A percentile compares a stretch with the other conserved stretches of the same genome.
phyloP scores from a whole-genome alignment of 306 rosid species.

The Comarum palustre region DNA sequence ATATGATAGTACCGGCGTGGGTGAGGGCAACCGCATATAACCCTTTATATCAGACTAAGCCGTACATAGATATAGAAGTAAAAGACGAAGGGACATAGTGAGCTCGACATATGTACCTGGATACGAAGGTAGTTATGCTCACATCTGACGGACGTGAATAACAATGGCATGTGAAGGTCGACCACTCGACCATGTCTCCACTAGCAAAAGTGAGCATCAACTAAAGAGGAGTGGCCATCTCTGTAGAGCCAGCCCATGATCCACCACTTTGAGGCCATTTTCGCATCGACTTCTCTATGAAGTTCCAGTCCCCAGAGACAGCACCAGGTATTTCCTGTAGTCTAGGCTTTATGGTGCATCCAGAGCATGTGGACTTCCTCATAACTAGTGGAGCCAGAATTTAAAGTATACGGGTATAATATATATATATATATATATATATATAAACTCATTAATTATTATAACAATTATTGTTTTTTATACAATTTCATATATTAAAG shows the following conservation, averaged over 20 bases:
- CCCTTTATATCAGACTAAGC: no score
- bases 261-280: conserved; percentile 21
- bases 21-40: no score
- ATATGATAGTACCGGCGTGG: no score
- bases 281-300: neutral
- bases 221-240: conserved; percentile 8
- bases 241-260: conserved; percentile 13
- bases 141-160: conserved; percentile 8
- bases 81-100: neutral
- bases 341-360: conserved; percentile 11
- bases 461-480: no score
- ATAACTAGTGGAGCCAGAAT: no score
- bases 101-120: neutral
- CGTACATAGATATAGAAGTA: no score
- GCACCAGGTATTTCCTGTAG: conserved; percentile 4
- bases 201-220: conserved; percentile 16
- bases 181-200: conserved; percentile 18
- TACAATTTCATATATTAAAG: no score
- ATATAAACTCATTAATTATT: no score
- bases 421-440: no score
- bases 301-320: conserved; percentile 19
- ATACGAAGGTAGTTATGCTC: conserved; percentile 18
- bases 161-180: conserved; percentile 13
- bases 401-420: no score
- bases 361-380: conserved; percentile 2